Percentiles rank a stretch among this genome's conserved stretches.
These are phyloP conservation scores for Geosmithia morbida DNA, from an alignment of 2,329 filamentous ascomycete species.

Conservation along the genomic window DNA sequence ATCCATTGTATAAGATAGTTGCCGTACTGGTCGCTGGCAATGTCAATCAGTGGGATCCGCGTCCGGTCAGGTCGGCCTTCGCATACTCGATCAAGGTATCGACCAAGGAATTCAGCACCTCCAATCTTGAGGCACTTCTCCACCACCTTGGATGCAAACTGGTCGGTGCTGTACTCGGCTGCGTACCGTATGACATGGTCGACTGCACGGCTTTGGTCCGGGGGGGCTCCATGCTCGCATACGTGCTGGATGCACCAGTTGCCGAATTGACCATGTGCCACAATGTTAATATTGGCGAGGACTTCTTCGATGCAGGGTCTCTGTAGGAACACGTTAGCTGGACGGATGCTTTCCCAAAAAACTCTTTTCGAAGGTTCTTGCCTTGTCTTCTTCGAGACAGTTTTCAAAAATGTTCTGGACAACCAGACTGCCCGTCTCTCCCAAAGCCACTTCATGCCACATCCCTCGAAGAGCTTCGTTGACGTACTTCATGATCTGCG, in stretches of 20 bases:
- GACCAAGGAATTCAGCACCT: slow-evolving; percentile 74
- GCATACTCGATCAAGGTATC: slow-evolving; percentile 87
- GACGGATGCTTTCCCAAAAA: not conserved
- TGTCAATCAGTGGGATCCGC: slow-evolving; percentile 93
- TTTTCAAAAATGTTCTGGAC: slow-evolving; percentile 99
- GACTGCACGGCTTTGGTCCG: slow-evolving; percentile 83
- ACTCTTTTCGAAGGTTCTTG: slow-evolving; percentile 22
- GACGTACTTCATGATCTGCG: slow-evolving; percentile 97
- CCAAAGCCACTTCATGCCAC: slow-evolving; percentile 97
- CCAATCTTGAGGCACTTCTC: slow-evolving; percentile 99
- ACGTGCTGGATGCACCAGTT: slow-evolving; percentile 99
- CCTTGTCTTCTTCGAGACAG: slow-evolving; percentile 96
- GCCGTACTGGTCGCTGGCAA: slow-evolving; percentile 95
- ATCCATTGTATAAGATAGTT: slow-evolving; percentile 99
- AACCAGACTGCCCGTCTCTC: slow-evolving; percentile 92
- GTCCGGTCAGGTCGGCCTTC: slow-evolving; percentile 82
- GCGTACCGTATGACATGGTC: slow-evolving; percentile 92
- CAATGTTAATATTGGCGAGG: slow-evolving; percentile 84
- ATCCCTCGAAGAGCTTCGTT: slow-evolving; percentile 90
- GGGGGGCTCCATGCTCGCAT: slow-evolving; percentile 85
- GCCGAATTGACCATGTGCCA: slow-evolving; percentile 93
- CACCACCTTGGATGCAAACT: slow-evolving; percentile 97
- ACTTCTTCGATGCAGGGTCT: slow-evolving; percentile 96
- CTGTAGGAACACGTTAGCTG: slow-evolving; percentile 28
- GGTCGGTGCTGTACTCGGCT: slow-evolving; percentile 95